Conservation (phyloP, 768 basidiomycete species). For the Boletus sp. region DNA sequence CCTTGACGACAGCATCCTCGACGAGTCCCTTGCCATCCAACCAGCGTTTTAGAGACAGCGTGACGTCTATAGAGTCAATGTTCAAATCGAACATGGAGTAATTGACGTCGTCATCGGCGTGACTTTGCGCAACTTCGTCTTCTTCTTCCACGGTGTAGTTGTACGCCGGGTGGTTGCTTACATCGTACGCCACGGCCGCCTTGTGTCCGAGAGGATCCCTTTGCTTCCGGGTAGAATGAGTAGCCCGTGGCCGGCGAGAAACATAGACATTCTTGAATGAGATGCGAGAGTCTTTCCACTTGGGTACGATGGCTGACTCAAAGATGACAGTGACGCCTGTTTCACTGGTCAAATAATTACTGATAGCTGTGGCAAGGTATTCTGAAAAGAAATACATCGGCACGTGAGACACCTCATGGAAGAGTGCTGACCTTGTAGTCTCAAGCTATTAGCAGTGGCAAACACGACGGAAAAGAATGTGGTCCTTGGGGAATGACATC, state of each 20-base stretch:
- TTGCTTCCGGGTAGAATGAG: conserved; percentile 14
- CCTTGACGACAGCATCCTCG: conserved; percentile 86
- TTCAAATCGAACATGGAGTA: conserved; percentile 92
- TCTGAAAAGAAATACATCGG: conserved; percentile 40
- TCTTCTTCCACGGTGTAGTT: conserved; percentile 64
- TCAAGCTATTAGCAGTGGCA: conserved; percentile 81
- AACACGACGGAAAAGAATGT: conserved; percentile 96
- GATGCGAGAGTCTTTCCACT: conserved; percentile 93
- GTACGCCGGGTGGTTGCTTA: conserved; percentile 72
- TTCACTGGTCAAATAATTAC: conserved; percentile 88
- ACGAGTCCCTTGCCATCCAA: conserved; percentile 93
- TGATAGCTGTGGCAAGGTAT: conserved; percentile 82
- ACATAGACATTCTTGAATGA: conserved; percentile 97
- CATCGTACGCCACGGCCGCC: conserved; percentile 69
- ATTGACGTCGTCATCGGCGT: conserved; percentile 57
- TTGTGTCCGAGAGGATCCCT: conserved; percentile 40
- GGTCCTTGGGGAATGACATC: conserved; percentile 48
- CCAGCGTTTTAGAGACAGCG: conserved; percentile 87
- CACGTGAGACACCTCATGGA: not conserved
- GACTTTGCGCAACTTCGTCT: conserved; percentile 29
- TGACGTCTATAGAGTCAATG: conserved; percentile 94
- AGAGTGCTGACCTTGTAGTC: conserved; percentile 62
- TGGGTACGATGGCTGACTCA: conserved; percentile 96
- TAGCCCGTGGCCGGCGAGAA: conserved; percentile 63
- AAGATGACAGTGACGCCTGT: conserved; percentile 95